These are phyloP conservation scores for Tulasnella sp. DNA, from an alignment of 768 basidiomycete species.

Conservation along the genomic window DNA sequence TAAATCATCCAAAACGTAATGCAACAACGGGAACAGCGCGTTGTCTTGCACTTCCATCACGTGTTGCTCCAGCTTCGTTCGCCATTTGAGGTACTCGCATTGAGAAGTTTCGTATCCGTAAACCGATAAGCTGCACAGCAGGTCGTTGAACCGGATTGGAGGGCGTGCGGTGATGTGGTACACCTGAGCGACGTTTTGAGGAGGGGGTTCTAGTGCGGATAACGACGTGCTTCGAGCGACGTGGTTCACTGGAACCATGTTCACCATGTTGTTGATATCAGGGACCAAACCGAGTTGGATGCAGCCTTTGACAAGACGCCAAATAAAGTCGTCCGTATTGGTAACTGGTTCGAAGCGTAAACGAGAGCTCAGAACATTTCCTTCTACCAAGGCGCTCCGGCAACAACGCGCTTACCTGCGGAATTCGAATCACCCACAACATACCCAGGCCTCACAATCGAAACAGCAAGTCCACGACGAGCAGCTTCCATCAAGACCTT, in stretches of 20 bases:
- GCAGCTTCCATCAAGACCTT: slow-evolving; percentile 90
- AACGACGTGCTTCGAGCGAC: slow-evolving; percentile 77
- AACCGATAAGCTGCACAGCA: slow-evolving; percentile 59
- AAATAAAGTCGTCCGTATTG: slow-evolving; percentile 98
- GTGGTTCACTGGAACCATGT: slow-evolving; percentile 97
- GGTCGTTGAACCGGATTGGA: slow-evolving; percentile 78
- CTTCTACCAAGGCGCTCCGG: neutral
- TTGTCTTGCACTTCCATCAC: slow-evolving; percentile 94
- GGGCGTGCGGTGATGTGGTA: slow-evolving; percentile 82
- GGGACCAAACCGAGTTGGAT: slow-evolving; percentile 93
- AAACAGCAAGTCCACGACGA: slow-evolving; percentile 70
- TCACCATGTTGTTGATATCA: slow-evolving; percentile 96
- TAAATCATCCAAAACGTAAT: slow-evolving; percentile 95
- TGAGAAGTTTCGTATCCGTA: slow-evolving; percentile 75
- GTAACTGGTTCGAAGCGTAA: slow-evolving; percentile 51
- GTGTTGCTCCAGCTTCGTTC: slow-evolving; percentile 86
- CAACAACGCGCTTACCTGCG: slow-evolving; percentile 52
- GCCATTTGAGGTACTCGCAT: slow-evolving; percentile 89
- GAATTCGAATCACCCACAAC: slow-evolving; percentile 85
- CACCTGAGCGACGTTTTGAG: slow-evolving; percentile 28
- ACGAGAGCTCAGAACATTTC: neutral
- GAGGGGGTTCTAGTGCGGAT: slow-evolving; percentile 56
- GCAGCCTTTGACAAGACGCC: slow-evolving; percentile 98
- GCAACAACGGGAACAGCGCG: slow-evolving; percentile 91
- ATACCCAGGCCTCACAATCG: slow-evolving; percentile 90